These are phyloP conservation scores for Drechslerella dactyloides DNA, from an alignment of 2,329 filamentous ascomycete genomes.

Conservation along the genomic window DNA sequence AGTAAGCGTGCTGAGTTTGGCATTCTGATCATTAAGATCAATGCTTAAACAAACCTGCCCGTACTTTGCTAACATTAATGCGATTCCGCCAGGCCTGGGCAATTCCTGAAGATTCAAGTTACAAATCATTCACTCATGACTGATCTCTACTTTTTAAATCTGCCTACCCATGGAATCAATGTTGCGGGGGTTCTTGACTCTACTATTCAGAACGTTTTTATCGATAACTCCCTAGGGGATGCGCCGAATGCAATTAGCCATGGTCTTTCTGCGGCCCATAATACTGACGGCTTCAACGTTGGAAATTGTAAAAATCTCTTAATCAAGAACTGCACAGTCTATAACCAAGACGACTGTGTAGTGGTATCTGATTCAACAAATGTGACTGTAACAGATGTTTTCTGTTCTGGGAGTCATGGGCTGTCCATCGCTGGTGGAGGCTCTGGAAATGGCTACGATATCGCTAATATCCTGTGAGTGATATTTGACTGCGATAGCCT, in stretches of 20 bases:
- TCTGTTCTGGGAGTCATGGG: constrained; percentile 56
- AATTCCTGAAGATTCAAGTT: constrained; percentile 59
- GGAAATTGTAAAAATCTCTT: constrained; percentile 55
- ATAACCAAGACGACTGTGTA: constrained; percentile 57
- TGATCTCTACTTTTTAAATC: constrained; percentile 59
- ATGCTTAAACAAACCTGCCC: not conserved
- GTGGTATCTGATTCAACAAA: constrained; percentile 56
- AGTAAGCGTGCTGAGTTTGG: constrained; percentile 6
- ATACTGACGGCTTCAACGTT: constrained; percentile 58
- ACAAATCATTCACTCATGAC: constrained; percentile 58
- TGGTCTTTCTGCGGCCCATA: constrained; percentile 58
- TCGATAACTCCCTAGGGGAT: constrained; percentile 59
- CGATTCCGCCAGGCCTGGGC: constrained; percentile 55
- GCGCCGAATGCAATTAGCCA: constrained; percentile 56
- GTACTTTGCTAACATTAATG: not conserved
- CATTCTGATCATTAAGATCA: not conserved
- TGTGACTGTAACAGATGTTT: constrained; percentile 55
- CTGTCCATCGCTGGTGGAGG: constrained; percentile 57
- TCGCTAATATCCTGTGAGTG: constrained; percentile 56
- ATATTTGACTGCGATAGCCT: not conserved
- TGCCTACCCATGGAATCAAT: constrained; percentile 59
- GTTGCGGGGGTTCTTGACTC: constrained; percentile 56
- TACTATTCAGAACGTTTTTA: constrained; percentile 57
- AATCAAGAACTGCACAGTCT: constrained; percentile 55
- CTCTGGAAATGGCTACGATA: constrained; percentile 57